phyloP scores from a whole-genome alignment of 495 filamentous ascomycete genomes.

The Pyrenopolyporus hunteri region DNA sequence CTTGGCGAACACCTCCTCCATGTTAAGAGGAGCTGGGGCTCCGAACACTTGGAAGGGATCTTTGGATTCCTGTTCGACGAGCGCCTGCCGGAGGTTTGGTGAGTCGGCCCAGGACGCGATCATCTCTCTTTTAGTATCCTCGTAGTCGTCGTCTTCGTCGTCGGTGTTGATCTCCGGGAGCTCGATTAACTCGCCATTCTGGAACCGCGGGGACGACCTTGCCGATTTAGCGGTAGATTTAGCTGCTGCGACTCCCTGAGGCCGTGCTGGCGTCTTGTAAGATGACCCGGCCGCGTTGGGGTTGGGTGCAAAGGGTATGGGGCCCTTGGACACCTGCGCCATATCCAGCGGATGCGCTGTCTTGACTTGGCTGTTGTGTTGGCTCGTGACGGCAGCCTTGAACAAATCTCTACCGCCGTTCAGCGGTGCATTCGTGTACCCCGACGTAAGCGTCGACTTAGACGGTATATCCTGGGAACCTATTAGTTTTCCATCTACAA shows the following conservation, averaged over 20 bases:
- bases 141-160: conserved; percentile 79
- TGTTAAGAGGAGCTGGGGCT: conserved; percentile 78
- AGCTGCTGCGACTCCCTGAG: conserved; percentile 48
- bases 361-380: conserved; percentile 63
- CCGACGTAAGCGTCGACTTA: conserved; percentile 68
- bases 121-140: conserved; percentile 59
- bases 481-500: conserved; percentile 9
- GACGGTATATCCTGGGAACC: conserved; percentile 58
- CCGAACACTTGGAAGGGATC: conserved; percentile 92
- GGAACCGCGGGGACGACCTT: conserved; percentile 78
- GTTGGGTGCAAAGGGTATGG: conserved; percentile 84
- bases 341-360: conserved; percentile 73
- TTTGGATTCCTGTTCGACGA: conserved; percentile 77
- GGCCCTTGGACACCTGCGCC: conserved; percentile 81
- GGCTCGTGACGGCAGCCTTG: conserved; percentile 56
- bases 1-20: conserved; percentile 93
- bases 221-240: conserved; percentile 60
- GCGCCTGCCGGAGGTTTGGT: conserved; percentile 71
- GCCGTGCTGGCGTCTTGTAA: conserved; percentile 66
- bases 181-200: conserved; percentile 78
- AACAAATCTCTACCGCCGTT: conserved; percentile 48
- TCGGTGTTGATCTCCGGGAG: conserved; percentile 90
- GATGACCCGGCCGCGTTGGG: conserved; percentile 58
- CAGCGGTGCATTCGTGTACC: conserved; percentile 60
- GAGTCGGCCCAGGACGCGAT: conserved; percentile 84